These are phyloP conservation scores for Xylaria sp. DNA, from an alignment of 2,329 filamentous ascomycete genomes.

Conservation along the genomic window DNA sequence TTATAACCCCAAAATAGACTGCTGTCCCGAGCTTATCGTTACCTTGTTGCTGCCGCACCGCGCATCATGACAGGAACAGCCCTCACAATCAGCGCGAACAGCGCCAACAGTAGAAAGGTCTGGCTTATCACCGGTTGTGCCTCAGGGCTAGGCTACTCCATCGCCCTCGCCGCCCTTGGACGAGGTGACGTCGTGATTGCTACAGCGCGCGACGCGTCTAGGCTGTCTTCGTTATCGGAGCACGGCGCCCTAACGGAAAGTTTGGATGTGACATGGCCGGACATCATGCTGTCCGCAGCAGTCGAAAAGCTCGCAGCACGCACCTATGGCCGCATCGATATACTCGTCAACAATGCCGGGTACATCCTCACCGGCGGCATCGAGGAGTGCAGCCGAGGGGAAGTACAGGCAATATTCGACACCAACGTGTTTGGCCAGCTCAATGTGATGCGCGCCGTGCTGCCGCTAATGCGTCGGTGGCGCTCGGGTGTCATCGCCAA, in stretches of 20 bases:
- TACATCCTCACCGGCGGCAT: conserved; percentile 27
- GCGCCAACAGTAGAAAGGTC: conserved; percentile 10
- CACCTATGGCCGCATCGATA: conserved; percentile 23
- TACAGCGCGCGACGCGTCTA: conserved; percentile 26
- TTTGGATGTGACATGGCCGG: conserved; percentile 24
- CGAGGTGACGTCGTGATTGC: conserved; percentile 31
- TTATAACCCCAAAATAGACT: neutral
- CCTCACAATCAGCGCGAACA: neutral
- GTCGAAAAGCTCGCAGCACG: conserved; percentile 6
- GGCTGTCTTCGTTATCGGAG: conserved; percentile 9
- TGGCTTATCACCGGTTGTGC: conserved; percentile 32
- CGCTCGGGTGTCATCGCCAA: conserved; percentile 57
- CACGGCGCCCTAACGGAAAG: conserved; percentile 20
- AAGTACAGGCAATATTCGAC: conserved; percentile 55
- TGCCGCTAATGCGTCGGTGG: conserved; percentile 58
- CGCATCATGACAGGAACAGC: neutral
- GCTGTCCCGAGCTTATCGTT: neutral
- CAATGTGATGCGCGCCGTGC: conserved; percentile 57
- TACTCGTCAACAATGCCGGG: conserved; percentile 27
- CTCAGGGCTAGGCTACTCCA: conserved; percentile 26
- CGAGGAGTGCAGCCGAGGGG: conserved; percentile 47
- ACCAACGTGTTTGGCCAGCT: conserved; percentile 62
- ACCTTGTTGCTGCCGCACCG: neutral
- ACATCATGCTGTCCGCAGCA: conserved; percentile 11
- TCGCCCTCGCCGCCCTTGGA: conserved; percentile 20